A percentile compares a stretch with the other conserved stretches of the same genome.
Evolutionary conservation across 768 basidiomycete species (phyloP).

Genomic region (Trametes cubensis): DNA sequence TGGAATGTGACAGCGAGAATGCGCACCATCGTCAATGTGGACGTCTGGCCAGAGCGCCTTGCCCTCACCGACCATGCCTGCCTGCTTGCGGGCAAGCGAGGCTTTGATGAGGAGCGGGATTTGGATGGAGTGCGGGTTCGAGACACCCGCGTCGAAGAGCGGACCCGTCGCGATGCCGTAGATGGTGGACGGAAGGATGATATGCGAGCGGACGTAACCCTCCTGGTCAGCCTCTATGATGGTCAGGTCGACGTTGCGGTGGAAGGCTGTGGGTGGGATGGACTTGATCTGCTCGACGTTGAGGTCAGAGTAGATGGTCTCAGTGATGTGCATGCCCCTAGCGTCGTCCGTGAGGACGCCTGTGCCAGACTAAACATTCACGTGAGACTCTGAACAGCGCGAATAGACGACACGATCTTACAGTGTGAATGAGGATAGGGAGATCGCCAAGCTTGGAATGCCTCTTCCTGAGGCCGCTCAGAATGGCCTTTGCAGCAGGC

Average conservation of each 20-base stretch:
- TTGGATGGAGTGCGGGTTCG: slow-evolving; percentile 55
- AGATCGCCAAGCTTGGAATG: slow-evolving; percentile 43
- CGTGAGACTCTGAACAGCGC: not conserved
- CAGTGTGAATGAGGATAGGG: slow-evolving; percentile 64
- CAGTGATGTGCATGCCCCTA: slow-evolving; percentile 42
- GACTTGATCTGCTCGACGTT: slow-evolving; percentile 48
- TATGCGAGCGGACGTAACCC: slow-evolving; percentile 56
- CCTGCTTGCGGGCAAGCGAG: slow-evolving; percentile 49
- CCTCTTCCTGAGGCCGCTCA: slow-evolving; percentile 55
- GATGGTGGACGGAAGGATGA: slow-evolving; percentile 59
- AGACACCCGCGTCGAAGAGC: slow-evolving; percentile 54
- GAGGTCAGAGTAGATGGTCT: slow-evolving; percentile 52
- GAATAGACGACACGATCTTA: slow-evolving; percentile 36
- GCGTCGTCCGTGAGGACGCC: slow-evolving; percentile 52
- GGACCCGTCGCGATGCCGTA: slow-evolving; percentile 54
- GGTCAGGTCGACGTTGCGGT: slow-evolving; percentile 53
- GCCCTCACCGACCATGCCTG: slow-evolving; percentile 59
- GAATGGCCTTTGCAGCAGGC: slow-evolving; percentile 45
- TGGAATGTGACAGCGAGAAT: not conserved
- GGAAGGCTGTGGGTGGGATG: slow-evolving; percentile 48
- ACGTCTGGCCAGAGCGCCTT: slow-evolving; percentile 63
- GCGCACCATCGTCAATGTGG: slow-evolving; percentile 55
- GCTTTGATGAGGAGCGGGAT: slow-evolving; percentile 52
- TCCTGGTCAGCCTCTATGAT: slow-evolving; percentile 51
- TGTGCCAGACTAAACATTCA: slow-evolving; percentile 23